A percentile compares a stretch with the other conserved stretches of the same genome.
These are phyloP conservation scores for Berkeleyomyces rouxiae DNA, from an alignment of 2,329 filamentous ascomycete genomes.

Conservation along the genomic window DNA sequence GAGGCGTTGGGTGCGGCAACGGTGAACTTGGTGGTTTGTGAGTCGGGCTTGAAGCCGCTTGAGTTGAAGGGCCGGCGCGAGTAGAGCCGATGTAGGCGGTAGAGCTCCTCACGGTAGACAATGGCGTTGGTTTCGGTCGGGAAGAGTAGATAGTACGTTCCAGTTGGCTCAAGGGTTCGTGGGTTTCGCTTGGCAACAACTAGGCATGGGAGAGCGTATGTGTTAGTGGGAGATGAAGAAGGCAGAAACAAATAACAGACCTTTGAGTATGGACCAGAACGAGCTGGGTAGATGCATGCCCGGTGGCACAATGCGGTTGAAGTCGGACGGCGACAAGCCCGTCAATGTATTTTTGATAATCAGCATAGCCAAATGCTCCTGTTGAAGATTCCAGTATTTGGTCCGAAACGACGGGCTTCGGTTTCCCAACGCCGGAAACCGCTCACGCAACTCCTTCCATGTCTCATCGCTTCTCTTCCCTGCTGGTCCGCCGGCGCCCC, in stretches of 20 bases:
- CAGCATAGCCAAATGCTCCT: slow-evolving; percentile 25
- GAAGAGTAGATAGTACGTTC: slow-evolving; percentile 56
- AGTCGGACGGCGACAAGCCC: slow-evolving; percentile 49
- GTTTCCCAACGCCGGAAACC: slow-evolving; percentile 1
- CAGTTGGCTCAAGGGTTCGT: slow-evolving; percentile 43
- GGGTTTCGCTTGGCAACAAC: slow-evolving; percentile 50
- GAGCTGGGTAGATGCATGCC: slow-evolving; percentile 51
- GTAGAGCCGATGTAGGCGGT: slow-evolving; percentile 21
- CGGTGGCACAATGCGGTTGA: slow-evolving; percentile 47
- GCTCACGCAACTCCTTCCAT: slow-evolving; percentile 2
- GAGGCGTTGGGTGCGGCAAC: slow-evolving; percentile 12
- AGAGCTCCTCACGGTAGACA: slow-evolving; percentile 34
- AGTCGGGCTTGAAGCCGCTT: slow-evolving; percentile 1
- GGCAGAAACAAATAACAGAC: slow-evolving; percentile 20
- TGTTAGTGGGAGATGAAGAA: not conserved
- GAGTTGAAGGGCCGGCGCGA: slow-evolving; percentile 27
- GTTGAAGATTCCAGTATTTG: slow-evolving; percentile 8
- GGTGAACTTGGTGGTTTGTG: slow-evolving; percentile 12
- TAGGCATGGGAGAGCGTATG: slow-evolving; percentile 16
- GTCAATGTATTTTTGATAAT: slow-evolving; percentile 41
- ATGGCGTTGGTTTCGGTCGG: slow-evolving; percentile 38
- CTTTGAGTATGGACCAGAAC: slow-evolving; percentile 44
- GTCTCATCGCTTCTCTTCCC: not conserved
- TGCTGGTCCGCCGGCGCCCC: not conserved
- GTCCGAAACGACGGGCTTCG: slow-evolving; percentile 1